A percentile compares a stretch with the other conserved stretches of the same genome.
phyloP scores from a whole-genome alignment of 768 basidiomycete genomes.

The Xanthoconium stramineum region DNA sequence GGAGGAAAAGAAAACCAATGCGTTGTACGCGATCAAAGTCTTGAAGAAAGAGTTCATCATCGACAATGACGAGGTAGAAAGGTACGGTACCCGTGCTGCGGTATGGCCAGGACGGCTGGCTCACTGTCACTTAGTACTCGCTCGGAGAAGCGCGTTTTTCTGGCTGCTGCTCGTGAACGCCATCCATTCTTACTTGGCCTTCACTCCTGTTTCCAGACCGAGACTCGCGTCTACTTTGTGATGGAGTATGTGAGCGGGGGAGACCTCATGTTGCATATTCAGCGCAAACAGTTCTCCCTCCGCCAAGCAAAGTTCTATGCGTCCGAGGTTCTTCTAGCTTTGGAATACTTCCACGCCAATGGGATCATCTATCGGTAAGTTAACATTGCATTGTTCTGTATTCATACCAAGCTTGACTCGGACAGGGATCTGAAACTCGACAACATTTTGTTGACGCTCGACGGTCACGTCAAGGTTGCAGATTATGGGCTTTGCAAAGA shows the following conservation, averaged over 20 bases:
- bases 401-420: not conserved
- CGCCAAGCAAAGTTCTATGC: slow-evolving; percentile 99
- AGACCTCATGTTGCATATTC: slow-evolving; percentile 99
- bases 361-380: slow-evolving; percentile 97
- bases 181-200: slow-evolving; percentile 97
- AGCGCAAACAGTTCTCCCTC: slow-evolving; percentile 97
- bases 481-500: slow-evolving; percentile 99
- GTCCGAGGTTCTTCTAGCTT: slow-evolving; percentile 88
- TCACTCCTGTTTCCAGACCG: slow-evolving; percentile 99
- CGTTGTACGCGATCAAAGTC: slow-evolving; percentile 98
- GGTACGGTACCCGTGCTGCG: slow-evolving; percentile 45
- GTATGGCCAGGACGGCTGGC: not conserved
- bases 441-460: slow-evolving; percentile 93
- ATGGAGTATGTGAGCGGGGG: slow-evolving; percentile 99
- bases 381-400: not conserved
- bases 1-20: slow-evolving; percentile 91
- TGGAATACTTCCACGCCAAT: slow-evolving; percentile 97
- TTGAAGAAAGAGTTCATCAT: slow-evolving; percentile 99
- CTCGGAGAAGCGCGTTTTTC: slow-evolving; percentile 97
- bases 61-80: slow-evolving; percentile 99
- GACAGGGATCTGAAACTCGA: slow-evolving; percentile 95
- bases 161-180: slow-evolving; percentile 93
- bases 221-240: slow-evolving; percentile 98
- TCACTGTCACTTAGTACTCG: slow-evolving; percentile 65
- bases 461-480: slow-evolving; percentile 98